Conservation (phyloP, 345 rosid genomes). For the Syzygium grande region DNA sequence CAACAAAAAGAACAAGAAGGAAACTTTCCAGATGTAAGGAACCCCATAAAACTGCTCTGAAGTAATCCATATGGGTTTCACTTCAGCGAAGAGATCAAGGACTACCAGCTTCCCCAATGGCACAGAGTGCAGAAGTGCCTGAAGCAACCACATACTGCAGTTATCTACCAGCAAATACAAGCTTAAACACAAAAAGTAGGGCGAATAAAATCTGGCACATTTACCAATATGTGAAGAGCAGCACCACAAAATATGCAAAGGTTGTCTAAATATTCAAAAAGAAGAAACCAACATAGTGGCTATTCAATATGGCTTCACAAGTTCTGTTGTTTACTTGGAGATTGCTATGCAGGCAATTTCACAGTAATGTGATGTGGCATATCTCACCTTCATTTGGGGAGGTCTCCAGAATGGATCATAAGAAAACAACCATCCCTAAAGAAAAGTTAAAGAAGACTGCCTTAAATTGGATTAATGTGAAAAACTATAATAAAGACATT, state of each 20-base stretch:
- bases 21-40: constrained; percentile 68
- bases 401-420: constrained; percentile 81
- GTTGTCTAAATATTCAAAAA: neutral
- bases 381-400: constrained; percentile 61
- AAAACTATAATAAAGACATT: neutral
- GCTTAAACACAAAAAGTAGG: neutral
- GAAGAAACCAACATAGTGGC: neutral
- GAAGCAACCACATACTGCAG: neutral
- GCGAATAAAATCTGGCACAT: neutral
- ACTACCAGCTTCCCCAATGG: constrained; percentile 60
- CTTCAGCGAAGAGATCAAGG: constrained; percentile 74
- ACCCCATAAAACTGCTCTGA: constrained; percentile 68
- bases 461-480: neutral
- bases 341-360: neutral
- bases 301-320: neutral
- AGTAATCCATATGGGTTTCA: constrained; percentile 57
- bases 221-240: neutral
- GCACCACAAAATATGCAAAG: neutral
- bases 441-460: neutral
- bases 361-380: neutral
- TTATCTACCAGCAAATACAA: neutral
- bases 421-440: constrained; percentile 70
- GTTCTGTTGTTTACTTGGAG: neutral
- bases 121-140: constrained; percentile 73
- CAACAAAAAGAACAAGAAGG: neutral